Conservation (phyloP, 352 stramenopile genomes). For the Pythium angustatum region DNA sequence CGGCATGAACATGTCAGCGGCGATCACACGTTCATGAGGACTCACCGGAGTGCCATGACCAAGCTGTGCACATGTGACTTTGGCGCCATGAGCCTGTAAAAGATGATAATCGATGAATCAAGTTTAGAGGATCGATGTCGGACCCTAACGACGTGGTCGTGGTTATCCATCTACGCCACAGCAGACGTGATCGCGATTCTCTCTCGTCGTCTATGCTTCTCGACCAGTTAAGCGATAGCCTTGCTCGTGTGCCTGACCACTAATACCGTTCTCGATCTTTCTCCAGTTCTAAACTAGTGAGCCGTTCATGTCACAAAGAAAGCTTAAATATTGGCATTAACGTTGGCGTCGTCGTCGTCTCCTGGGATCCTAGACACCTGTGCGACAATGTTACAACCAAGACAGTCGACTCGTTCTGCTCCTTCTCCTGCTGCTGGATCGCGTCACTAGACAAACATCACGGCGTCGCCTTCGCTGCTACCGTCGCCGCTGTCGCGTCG, state of each 20-base stretch:
- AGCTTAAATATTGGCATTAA: slow-evolving; percentile 21
- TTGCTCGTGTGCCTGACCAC: too few relatives aligned
- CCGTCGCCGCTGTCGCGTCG: slow-evolving; percentile 19
- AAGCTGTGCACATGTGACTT: too few relatives aligned
- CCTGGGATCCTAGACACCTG: background rate
- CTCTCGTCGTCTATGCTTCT: background rate
- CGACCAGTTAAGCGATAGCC: too few relatives aligned
- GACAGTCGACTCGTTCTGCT: background rate
- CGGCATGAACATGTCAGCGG: too few relatives aligned
- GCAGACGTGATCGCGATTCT: background rate
- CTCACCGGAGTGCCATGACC: too few relatives aligned
- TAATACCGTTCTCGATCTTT: background rate
- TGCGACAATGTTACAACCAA: background rate
- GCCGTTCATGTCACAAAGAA: slow-evolving; percentile 1
- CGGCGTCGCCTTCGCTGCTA: slow-evolving; percentile 25
- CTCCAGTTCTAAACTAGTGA: background rate
- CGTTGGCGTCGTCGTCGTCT: slow-evolving; percentile 9
- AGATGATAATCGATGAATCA: slow-evolving; percentile 10
- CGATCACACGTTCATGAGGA: too few relatives aligned
- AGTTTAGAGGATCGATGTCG: background rate
- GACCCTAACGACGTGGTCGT: slow-evolving; percentile 20
- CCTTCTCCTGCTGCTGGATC: background rate
- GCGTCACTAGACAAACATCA: slow-evolving; percentile 26
- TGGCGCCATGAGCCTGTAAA: too few relatives aligned
- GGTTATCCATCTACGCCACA: slow-evolving; percentile 12